phyloP scores from a whole-genome alignment of 177 flowering plant genomes.

The Vitis hybrid region DNA sequence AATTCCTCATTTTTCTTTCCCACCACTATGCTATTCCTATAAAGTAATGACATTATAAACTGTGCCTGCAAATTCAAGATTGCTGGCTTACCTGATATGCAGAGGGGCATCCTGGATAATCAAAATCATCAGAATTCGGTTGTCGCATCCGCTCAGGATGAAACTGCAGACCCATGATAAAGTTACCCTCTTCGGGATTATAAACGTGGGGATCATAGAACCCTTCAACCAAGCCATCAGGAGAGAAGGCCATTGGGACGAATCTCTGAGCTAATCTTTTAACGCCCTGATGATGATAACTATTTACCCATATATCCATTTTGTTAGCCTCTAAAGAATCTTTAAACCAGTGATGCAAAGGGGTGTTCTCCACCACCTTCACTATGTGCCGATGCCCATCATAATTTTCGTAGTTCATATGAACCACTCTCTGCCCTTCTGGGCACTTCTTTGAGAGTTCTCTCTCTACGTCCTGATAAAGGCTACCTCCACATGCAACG shows the following conservation, averaged over 20 bases:
- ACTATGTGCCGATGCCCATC: constrained; percentile 88
- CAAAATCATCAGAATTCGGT: constrained; percentile 65
- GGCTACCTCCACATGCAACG: constrained; percentile 91
- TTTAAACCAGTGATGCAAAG: constrained; percentile 72
- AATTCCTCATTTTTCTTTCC: too few relatives aligned
- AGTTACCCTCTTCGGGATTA: constrained; percentile 91
- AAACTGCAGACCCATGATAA: constrained; percentile 93
- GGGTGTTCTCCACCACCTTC: constrained; percentile 64
- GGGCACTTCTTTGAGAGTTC: constrained; percentile 46
- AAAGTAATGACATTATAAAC: background rate
- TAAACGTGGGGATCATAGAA: constrained; percentile 91
- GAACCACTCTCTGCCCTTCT: constrained; percentile 37
- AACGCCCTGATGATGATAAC: constrained; percentile 97
- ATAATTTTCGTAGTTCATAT: constrained; percentile 82
- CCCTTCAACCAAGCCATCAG: constrained; percentile 85
- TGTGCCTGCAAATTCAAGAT: background rate
- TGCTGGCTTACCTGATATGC: constrained; percentile 68
- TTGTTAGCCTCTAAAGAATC: constrained; percentile 61
- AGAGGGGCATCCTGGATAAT: constrained; percentile 88
- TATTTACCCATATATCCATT: constrained; percentile 81
- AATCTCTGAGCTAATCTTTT: constrained; percentile 79
- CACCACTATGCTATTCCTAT: background rate
- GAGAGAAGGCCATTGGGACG: constrained; percentile 85
- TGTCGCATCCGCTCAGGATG: constrained; percentile 93
- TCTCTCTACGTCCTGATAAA: constrained; percentile 76